A percentile compares a stretch with the other conserved stretches of the same genome.
Evolutionary conservation across 2,329 filamentous ascomycete genomes (phyloP).

Genomic region (Aspergillus sp.): DNA sequence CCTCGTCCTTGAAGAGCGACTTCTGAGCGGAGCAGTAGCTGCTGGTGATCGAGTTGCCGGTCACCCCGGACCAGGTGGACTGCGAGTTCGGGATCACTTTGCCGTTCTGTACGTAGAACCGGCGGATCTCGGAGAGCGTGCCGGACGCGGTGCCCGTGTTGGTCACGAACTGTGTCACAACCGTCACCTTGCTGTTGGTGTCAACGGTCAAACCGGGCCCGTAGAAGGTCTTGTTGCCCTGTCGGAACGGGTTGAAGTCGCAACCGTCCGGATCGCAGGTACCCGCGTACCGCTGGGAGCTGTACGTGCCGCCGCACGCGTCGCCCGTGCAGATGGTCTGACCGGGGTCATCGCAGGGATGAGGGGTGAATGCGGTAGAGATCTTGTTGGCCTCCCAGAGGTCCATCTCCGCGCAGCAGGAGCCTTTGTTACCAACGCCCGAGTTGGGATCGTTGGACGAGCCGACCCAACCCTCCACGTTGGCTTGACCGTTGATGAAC

Average conservation of each 20-base stretch:
- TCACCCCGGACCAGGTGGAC: slow-evolving; percentile 47
- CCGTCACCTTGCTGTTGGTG: slow-evolving; percentile 60
- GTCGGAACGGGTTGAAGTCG: slow-evolving; percentile 69
- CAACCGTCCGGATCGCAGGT: slow-evolving; percentile 69
- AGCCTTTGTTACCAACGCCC: slow-evolving; percentile 54
- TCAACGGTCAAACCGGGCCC: slow-evolving; percentile 60
- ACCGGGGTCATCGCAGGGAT: slow-evolving; percentile 57
- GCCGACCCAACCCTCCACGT: slow-evolving; percentile 54
- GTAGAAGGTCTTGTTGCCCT: slow-evolving; percentile 64
- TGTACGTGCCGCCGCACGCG: slow-evolving; percentile 54
- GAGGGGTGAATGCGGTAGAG: slow-evolving; percentile 64
- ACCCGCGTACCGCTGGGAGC: slow-evolving; percentile 58
- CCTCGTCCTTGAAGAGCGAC: slow-evolving; percentile 54
- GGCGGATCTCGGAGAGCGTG: slow-evolving; percentile 59
- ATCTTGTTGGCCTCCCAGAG: slow-evolving; percentile 70
- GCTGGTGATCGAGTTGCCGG: slow-evolving; percentile 56
- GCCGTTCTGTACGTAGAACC: slow-evolving; percentile 65
- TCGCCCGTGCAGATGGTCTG: slow-evolving; percentile 54
- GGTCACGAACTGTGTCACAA: slow-evolving; percentile 67
- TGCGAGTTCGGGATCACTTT: slow-evolving; percentile 58
- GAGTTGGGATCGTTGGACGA: slow-evolving; percentile 56
- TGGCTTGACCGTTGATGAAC: slow-evolving; percentile 49
- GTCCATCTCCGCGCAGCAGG: slow-evolving; percentile 69
- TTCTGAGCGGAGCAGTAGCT: slow-evolving; percentile 59
- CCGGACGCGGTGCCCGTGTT: slow-evolving; percentile 51